Percentiles rank a stretch among this genome's conserved stretches.
These are phyloP conservation scores for Sporodiniella umbellata DNA, from an alignment of 371 early-diverging fungal genomes.

Conservation along the genomic window DNA sequence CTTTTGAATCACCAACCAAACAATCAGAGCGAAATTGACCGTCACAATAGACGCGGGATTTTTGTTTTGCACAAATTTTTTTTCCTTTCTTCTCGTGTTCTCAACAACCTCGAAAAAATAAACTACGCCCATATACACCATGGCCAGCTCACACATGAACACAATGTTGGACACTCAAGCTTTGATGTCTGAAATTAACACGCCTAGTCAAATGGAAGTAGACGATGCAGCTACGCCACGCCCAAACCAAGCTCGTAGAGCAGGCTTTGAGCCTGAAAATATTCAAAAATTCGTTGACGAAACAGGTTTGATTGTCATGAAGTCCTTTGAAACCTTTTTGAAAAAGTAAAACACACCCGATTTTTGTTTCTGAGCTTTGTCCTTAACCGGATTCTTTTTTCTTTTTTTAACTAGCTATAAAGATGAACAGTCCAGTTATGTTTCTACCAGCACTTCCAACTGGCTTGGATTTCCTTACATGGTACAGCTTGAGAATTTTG, in stretches of 20 bases:
- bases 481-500: conserved; percentile 58
- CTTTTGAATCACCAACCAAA: no score
- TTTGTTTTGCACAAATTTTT: conserved; percentile 18
- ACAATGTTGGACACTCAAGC: conserved; percentile 28
- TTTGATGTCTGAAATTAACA: conserved; percentile 18
- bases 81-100: conserved; percentile 12
- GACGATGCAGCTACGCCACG: conserved; percentile 20
- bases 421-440: conserved; percentile 22
- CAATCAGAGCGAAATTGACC: no score
- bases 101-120: background rate
- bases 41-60: conserved; percentile 9
- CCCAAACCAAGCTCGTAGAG: conserved; percentile 21
- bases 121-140: no score
- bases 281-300: conserved; percentile 69
- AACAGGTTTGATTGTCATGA: conserved; percentile 74
- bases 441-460: conserved; percentile 23
- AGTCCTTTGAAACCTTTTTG: conserved; percentile 77
- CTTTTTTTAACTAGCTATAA: conserved; percentile 19
- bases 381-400: no score
- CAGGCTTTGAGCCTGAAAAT: conserved; percentile 9
- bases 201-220: conserved; percentile 32
- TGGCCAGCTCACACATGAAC: conserved; percentile 11
- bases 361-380: no score
- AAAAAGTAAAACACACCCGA: no score
- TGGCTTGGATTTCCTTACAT: conserved; percentile 49